Evolutionary conservation across 768 basidiomycete genomes (phyloP).

Genomic region (Dentipellis sp.): DNA sequence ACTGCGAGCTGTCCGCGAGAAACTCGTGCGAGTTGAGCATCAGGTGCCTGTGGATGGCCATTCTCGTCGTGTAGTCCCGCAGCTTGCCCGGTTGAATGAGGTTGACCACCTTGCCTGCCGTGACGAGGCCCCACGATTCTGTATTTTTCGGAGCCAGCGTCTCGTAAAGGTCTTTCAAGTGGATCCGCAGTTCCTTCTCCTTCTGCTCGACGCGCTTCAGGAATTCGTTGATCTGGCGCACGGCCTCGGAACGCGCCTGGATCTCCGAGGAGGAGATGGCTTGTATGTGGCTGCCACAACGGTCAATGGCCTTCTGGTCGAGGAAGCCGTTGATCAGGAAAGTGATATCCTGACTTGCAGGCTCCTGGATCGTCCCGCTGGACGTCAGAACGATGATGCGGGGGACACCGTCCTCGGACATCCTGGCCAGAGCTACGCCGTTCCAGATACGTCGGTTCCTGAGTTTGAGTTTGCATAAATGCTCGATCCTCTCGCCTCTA

Average conservation of each 20-base stretch:
- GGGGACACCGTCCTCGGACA: neutral
- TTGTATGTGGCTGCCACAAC: conserved; percentile 33
- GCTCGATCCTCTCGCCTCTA: too few relatives aligned
- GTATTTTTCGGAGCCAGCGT: conserved; percentile 35
- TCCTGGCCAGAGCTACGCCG: too few relatives aligned
- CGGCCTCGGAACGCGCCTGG: conserved; percentile 54
- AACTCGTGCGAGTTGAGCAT: conserved; percentile 47
- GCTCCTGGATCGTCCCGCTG: too few relatives aligned
- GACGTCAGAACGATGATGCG: neutral
- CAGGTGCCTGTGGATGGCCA: conserved; percentile 55
- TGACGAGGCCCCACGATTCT: conserved; percentile 45
- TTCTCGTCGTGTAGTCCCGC: conserved; percentile 28
- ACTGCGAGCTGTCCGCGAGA: conserved; percentile 35
- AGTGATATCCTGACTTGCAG: conserved; percentile 36
- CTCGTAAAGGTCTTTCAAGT: conserved; percentile 30
- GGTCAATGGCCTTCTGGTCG: conserved; percentile 31
- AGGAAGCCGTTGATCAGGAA: conserved; percentile 55
- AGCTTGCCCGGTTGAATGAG: conserved; percentile 13
- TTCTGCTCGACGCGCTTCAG: conserved; percentile 35
- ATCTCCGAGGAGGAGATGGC: conserved; percentile 28
- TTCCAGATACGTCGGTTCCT: too few relatives aligned
- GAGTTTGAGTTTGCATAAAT: too few relatives aligned
- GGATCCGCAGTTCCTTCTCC: conserved; percentile 24
- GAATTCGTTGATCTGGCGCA: conserved; percentile 49
- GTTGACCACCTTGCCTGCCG: conserved; percentile 42